phyloP scores from a whole-genome alignment of 345 rosid genomes.

The Orychophragmus violaceus region DNA sequence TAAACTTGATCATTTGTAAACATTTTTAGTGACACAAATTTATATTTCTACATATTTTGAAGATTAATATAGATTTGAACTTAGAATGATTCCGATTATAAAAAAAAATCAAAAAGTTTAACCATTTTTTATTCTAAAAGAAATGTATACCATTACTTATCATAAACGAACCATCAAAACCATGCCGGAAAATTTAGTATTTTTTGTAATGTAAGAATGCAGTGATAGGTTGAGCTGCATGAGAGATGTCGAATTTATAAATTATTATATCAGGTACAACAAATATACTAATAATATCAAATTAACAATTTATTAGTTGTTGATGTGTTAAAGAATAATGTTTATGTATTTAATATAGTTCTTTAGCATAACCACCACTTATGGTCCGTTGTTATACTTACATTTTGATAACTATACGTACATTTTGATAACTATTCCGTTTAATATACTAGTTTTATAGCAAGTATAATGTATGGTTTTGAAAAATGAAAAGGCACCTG shows the following conservation, averaged over 20 bases:
- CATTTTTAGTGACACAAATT: too few species aligned
- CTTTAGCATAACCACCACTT: slow-evolving; percentile 16
- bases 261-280: neutral
- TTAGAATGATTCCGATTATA: too few species aligned
- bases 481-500: neutral
- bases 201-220: neutral
- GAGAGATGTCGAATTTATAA: neutral
- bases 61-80: too few species aligned
- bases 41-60: too few species aligned
- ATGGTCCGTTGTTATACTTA: slow-evolving; percentile 21
- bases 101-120: neutral
- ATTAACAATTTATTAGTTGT: too few species aligned
- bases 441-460: neutral
- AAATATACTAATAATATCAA: too few species aligned
- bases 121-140: neutral
- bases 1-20: too few species aligned
- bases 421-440: slow-evolving; percentile 2
- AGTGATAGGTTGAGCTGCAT: neutral
- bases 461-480: neutral
- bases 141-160: neutral
- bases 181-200: neutral
- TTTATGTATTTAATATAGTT: neutral
- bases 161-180: neutral
- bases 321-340: neutral
- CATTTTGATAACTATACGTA: slow-evolving; percentile 13